Evolutionary conservation across 169 alveolate genomes (phyloP).

Genomic region (Babesia divergens): DNA sequence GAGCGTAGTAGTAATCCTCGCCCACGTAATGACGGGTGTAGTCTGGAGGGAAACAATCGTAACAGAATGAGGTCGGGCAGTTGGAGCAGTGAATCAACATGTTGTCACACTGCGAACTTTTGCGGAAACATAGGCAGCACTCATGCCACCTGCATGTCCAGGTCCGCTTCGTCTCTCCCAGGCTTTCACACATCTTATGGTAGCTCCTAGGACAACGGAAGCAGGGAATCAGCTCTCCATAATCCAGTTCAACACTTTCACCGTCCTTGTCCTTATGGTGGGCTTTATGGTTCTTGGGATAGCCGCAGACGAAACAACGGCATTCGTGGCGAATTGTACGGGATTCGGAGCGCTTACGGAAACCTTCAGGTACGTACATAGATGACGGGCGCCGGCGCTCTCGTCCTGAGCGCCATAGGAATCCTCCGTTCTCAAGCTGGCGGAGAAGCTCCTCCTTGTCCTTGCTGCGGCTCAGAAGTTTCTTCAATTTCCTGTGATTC

Average conservation of each 20-base stretch:
- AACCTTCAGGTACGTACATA: conserved; percentile 75
- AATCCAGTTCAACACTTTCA: conserved; percentile 69
- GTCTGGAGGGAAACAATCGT: conserved; percentile 90
- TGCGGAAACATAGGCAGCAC: conserved; percentile 86
- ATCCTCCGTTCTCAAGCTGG: conserved; percentile 58
- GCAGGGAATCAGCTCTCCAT: conserved; percentile 82
- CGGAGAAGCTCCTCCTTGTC: conserved; percentile 38
- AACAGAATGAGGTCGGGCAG: conserved; percentile 89
- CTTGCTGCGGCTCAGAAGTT: conserved; percentile 3
- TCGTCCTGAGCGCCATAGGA: conserved; percentile 77
- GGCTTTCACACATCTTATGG: conserved; percentile 83
- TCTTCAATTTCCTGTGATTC: conserved; percentile 39
- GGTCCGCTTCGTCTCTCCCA: conserved; percentile 71
- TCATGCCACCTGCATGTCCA: conserved; percentile 92
- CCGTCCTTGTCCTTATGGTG: conserved; percentile 72
- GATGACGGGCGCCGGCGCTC: conserved; percentile 69
- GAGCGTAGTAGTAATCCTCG: conserved; percentile 83
- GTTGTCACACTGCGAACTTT: conserved; percentile 87
- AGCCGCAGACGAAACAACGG: conserved; percentile 86
- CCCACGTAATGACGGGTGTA: conserved; percentile 80
- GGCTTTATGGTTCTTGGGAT: conserved; percentile 72
- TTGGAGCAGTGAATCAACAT: conserved; percentile 87
- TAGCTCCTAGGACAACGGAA: conserved; percentile 87
- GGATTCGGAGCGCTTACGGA: conserved; percentile 77
- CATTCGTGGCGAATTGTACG: conserved; percentile 81